These are phyloP conservation scores for Punctularia strigosozonata DNA, from an alignment of 768 basidiomycete genomes.

Conservation along the genomic window DNA sequence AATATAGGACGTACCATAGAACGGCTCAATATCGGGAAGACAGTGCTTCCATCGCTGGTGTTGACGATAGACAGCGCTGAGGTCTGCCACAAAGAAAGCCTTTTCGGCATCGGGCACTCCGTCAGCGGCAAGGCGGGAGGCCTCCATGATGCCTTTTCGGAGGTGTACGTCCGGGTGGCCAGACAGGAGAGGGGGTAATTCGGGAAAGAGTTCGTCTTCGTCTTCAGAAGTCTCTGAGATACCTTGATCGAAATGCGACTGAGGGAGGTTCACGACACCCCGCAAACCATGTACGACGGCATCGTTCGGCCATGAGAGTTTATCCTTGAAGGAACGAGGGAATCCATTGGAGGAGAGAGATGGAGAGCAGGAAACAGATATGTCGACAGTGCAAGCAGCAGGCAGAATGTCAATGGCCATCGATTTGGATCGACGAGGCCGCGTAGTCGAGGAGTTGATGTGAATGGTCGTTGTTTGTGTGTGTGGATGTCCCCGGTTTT, in stretches of 20 bases:
- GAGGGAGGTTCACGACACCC: background rate
- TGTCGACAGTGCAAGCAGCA: constrained; percentile 17
- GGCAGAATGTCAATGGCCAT: constrained; percentile 7
- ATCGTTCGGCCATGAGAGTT: constrained; percentile 9
- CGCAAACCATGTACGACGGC: constrained; percentile 10
- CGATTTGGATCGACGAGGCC: constrained; percentile 3
- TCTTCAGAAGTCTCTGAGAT: constrained; percentile 6
- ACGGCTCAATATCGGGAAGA: constrained; percentile 83
- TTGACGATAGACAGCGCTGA: constrained; percentile 77
- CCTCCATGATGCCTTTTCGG: constrained; percentile 64
- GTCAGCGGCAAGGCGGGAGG: constrained; percentile 36
- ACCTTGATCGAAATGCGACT: background rate
- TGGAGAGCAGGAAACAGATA: constrained; percentile 17
- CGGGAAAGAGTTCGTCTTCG: constrained; percentile 41
- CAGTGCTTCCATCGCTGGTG: constrained; percentile 70
- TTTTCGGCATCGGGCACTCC: constrained; percentile 70
- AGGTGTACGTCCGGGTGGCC: constrained; percentile 70
- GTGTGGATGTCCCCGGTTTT: constrained; percentile 29
- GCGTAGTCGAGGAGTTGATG: background rate
- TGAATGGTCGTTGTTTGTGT: background rate
- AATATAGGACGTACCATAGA: constrained; percentile 59
- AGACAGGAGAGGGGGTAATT: constrained; percentile 51
- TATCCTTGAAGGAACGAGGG: constrained; percentile 12
- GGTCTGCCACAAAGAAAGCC: constrained; percentile 95
- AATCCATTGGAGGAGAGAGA: constrained; percentile 9